Evolutionary conservation across 352 stramenopile genomes (phyloP).

Genomic region (Globisporangium viniferum): DNA sequence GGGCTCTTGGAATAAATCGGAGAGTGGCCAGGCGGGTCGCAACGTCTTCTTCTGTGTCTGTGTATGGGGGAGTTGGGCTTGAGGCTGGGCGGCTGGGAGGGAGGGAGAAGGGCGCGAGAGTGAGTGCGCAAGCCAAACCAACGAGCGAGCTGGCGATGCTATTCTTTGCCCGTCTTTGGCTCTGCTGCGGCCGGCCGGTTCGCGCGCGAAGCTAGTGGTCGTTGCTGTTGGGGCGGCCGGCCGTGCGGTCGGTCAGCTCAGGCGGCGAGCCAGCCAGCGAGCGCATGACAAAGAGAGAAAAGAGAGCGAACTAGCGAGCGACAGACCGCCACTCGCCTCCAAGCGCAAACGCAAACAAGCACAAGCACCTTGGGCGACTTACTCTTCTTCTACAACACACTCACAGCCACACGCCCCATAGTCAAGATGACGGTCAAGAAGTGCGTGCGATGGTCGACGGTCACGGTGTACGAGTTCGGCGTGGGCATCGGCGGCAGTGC

Average conservation of each 20-base stretch:
- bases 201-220: conserved; percentile 9
- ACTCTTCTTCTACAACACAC: not conserved
- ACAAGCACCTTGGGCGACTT: too few relatives aligned
- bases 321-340: not conserved
- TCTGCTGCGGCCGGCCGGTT: conserved; percentile 1
- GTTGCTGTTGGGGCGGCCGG: conserved; percentile 1
- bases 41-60: conserved; percentile 10
- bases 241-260: not conserved
- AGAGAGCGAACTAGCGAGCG: not conserved
- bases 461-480: conserved; percentile 58
- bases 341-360: not conserved
- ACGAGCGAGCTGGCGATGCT: conserved; percentile 7
- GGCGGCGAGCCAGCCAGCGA: conserved; percentile 4
- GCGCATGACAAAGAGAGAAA: conserved; percentile 10
- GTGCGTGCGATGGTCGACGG: conserved; percentile 46
- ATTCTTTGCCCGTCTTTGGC: conserved; percentile 11
- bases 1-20: conserved; percentile 3
- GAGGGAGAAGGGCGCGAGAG: not conserved
- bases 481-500: conserved; percentile 41
- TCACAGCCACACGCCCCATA: not conserved
- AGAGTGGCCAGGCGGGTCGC: not conserved
- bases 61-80: conserved; percentile 3
- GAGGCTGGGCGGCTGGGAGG: not conserved
- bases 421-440: conserved; percentile 21
- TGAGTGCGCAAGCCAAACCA: conserved; percentile 1